Evolutionary conservation across 805 yeast species (phyloP).

Genomic region (Candida nanaspora): DNA sequence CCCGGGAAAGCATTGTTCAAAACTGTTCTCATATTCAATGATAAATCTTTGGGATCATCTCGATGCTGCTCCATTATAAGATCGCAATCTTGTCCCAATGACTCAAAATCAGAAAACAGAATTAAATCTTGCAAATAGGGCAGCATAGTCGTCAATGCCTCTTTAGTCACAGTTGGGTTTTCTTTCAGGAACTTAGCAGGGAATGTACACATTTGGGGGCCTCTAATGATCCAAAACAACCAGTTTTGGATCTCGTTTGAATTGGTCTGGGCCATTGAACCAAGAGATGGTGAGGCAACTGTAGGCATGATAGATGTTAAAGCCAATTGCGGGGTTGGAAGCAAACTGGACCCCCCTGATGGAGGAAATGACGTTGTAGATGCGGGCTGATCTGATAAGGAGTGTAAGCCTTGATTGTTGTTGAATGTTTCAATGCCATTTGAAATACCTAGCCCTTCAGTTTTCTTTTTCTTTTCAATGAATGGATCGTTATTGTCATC

Average conservation of each 20-base stretch:
- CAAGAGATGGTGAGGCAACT: neutral
- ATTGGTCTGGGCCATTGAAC: neutral
- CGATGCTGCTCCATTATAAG: conserved; percentile 7
- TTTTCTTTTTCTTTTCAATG: neutral
- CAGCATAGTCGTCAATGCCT: conserved; percentile 14
- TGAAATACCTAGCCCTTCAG: neutral
- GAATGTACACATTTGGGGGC: conserved; percentile 54
- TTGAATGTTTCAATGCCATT: conserved; percentile 6
- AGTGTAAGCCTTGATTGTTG: neutral
- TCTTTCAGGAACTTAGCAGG: conserved; percentile 44
- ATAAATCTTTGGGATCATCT: conserved; percentile 15
- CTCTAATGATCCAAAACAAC: conserved; percentile 60
- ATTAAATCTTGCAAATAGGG: conserved; percentile 26
- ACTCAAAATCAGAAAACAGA: conserved; percentile 16
- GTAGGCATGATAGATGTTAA: conserved; percentile 8
- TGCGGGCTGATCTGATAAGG: neutral
- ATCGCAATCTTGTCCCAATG: conserved; percentile 1
- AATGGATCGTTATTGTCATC: neutral
- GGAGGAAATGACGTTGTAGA: neutral
- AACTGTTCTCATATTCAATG: conserved; percentile 14
- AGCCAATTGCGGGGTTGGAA: neutral
- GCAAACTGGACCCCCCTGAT: neutral
- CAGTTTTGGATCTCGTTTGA: conserved; percentile 42
- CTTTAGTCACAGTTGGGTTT: conserved; percentile 23
- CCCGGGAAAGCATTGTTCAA: conserved; percentile 20